These are phyloP conservation scores for Boletus subparvulus DNA, from an alignment of 768 basidiomycete species.

Conservation along the genomic window DNA sequence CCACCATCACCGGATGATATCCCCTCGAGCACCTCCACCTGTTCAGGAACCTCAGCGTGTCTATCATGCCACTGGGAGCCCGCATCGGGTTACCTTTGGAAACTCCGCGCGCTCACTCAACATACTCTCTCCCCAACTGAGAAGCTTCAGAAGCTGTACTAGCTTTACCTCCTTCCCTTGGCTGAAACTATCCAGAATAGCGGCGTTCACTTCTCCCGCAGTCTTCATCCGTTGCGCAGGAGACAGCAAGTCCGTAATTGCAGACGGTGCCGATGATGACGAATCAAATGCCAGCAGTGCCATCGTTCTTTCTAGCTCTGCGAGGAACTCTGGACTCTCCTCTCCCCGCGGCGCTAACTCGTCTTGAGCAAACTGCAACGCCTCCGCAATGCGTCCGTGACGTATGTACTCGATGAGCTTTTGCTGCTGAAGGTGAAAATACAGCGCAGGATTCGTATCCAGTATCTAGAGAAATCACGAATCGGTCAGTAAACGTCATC, in stretches of 20 bases:
- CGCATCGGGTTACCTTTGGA: slow-evolving; percentile 57
- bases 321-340: slow-evolving; percentile 89
- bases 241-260: slow-evolving; percentile 77
- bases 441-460: slow-evolving; percentile 90
- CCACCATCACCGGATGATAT: slow-evolving; percentile 11
- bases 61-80: slow-evolving; percentile 20
- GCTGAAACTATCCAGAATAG: slow-evolving; percentile 88
- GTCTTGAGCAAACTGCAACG: slow-evolving; percentile 86
- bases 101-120: slow-evolving; percentile 77
- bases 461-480: slow-evolving; percentile 67
- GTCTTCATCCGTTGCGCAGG: slow-evolving; percentile 90
- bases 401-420: slow-evolving; percentile 94
- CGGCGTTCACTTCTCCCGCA: slow-evolving; percentile 94
- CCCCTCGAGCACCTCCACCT: slow-evolving; percentile 34
- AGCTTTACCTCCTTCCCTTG: slow-evolving; percentile 94
- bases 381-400: slow-evolving; percentile 71
- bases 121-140: slow-evolving; percentile 86
- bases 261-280: slow-evolving; percentile 48
- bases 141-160: slow-evolving; percentile 73
- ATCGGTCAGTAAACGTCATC: slow-evolving; percentile 8
- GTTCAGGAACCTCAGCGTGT: slow-evolving; percentile 23
- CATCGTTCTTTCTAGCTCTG: slow-evolving; percentile 94
- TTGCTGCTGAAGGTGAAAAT: slow-evolving; percentile 95
- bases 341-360: slow-evolving; percentile 95
- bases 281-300: slow-evolving; percentile 83